These are phyloP conservation scores for Inga laurina DNA, from an alignment of 306 rosid genomes.

Conservation along the genomic window DNA sequence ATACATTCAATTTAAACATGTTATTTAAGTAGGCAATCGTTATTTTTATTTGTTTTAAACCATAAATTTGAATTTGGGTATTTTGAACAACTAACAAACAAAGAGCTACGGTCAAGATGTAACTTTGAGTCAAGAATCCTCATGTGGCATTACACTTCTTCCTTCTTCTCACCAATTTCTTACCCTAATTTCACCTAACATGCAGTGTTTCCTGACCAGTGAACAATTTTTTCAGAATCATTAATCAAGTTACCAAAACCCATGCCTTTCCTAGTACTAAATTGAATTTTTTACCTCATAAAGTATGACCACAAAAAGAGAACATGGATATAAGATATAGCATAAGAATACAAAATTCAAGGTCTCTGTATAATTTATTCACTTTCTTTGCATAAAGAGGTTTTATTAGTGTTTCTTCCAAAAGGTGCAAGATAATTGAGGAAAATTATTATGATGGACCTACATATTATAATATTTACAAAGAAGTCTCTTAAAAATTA, in stretches of 20 bases:
- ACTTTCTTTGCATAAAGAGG: neutral
- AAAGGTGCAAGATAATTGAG: neutral
- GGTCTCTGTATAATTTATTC: neutral
- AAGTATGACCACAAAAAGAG: neutral
- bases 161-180: neutral
- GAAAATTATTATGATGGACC: neutral
- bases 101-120: neutral
- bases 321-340: neutral
- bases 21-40: neutral
- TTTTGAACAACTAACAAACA: neutral
- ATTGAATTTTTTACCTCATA: neutral
- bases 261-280: slow-evolving; percentile 3
- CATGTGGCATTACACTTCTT: neutral
- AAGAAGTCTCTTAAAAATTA: neutral
- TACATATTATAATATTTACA: neutral
- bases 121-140: neutral
- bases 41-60: neutral
- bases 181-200: neutral
- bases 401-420: neutral
- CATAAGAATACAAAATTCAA: neutral
- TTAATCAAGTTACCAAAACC: neutral
- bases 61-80: slow-evolving; percentile 18
- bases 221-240: neutral
- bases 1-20: slow-evolving; percentile 6
- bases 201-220: neutral